These are phyloP conservation scores for Hymenoscyphus fructigenus DNA, from an alignment of 2,329 filamentous ascomycete species.

Conservation along the genomic window DNA sequence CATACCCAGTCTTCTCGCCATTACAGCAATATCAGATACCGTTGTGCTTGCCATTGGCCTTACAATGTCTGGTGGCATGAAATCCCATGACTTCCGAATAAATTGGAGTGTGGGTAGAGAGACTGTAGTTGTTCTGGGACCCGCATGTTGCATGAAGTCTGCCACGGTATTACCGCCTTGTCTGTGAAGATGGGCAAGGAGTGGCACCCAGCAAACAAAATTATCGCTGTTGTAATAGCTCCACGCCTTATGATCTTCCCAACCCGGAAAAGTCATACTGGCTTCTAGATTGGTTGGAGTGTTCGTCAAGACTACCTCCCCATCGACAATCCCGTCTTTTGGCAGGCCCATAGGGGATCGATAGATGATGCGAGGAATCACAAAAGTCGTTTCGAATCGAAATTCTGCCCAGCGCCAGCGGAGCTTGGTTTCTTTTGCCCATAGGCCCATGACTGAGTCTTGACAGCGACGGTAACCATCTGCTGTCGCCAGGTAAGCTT, in stretches of 20 bases:
- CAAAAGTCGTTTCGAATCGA: slow-evolving; percentile 20
- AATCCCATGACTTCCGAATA: slow-evolving; percentile 31
- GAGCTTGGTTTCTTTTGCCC: slow-evolving; percentile 28
- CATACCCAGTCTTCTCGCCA: slow-evolving; percentile 33
- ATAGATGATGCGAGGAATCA: slow-evolving; percentile 8
- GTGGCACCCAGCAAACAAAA: slow-evolving; percentile 22
- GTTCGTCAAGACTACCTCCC: slow-evolving; percentile 11
- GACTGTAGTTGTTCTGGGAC: background rate
- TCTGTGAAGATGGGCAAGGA: slow-evolving; percentile 19
- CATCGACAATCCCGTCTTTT: background rate
- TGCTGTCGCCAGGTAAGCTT: slow-evolving; percentile 35
- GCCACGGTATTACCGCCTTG: slow-evolving; percentile 12
- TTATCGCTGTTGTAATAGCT: slow-evolving; percentile 19
- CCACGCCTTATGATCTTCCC: slow-evolving; percentile 6
- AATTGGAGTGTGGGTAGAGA: slow-evolving; percentile 19
- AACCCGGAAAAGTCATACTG: slow-evolving; percentile 18
- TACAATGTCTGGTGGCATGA: slow-evolving; percentile 31
- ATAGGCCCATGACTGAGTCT: slow-evolving; percentile 32
- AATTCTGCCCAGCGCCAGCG: slow-evolving; percentile 29
- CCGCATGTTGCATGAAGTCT: slow-evolving; percentile 10
- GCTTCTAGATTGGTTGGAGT: slow-evolving; percentile 11
- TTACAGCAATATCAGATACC: slow-evolving; percentile 27
- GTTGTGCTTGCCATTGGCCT: slow-evolving; percentile 29
- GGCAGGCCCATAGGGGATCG: background rate
- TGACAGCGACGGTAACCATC: slow-evolving; percentile 35